Evolutionary conservation across 1,284 basidiomycete species (phyloP), one percentile per base, ranked within the genome.

Genomic region (Lignosus rhinocerotis): DNA sequence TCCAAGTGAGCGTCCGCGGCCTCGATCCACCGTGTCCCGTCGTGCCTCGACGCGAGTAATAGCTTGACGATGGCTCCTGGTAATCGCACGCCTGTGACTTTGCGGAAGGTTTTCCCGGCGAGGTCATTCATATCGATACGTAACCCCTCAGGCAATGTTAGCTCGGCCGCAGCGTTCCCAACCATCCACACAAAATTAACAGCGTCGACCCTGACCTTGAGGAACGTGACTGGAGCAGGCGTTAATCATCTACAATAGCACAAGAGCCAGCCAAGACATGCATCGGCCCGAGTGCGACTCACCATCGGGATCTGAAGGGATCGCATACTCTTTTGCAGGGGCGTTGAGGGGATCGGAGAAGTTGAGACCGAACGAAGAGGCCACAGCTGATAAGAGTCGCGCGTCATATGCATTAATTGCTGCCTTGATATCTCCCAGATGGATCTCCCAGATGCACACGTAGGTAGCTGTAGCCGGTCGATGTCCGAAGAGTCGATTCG

Each of bases 361-460:
- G 65, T 90, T 92, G 64, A 86, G 72, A 2, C 78, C 77, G 62
- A 96, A 88, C 0, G 86, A 79, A 30, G 79, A 77, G 7, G 78
- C 74, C 25, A 84, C 84, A 3, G 84, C 78, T 4, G 75, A 70
- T 6, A 95, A 65, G 3, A 82, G 72, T 41, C 77, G 75, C 0
- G 78, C 76, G 56, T 94, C 83, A 12, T 75, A 70, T 3, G 86
- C 82, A 1, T 87, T 83, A 12, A 90, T 65, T 38, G 80, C 72
- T 0, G 80, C 81, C 61, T 85, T 85, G 44, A 93, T 68, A 42
- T 79, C 72, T 2, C 91, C 90, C 25, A 93, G 45, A 19, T 76
- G 75, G 45, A 94, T 82, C 67, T 95, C 92, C 95, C 94, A 97
- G 6, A 96, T 82, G 69, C 94, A 96, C 8, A 95, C 77, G 69